phyloP scores from a whole-genome alignment of 164 flowering plant species.

The Sextonia rubra region DNA sequence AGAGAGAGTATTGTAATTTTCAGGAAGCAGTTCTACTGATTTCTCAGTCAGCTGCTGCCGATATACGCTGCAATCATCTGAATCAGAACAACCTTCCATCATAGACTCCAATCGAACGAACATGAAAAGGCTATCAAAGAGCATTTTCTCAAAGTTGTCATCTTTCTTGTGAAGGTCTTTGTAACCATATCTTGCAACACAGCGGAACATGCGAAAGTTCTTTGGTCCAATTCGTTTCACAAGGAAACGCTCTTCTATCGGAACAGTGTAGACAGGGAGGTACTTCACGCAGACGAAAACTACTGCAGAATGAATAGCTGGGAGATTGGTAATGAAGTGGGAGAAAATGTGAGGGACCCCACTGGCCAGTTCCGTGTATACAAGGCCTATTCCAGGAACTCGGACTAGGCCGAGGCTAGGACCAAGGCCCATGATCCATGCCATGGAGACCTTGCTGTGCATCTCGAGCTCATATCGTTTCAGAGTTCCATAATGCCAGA shows the following conservation, averaged over 20 bases:
- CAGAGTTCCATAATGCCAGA: constrained; percentile 90
- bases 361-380: constrained; percentile 87
- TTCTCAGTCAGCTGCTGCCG: constrained; percentile 45
- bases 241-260: constrained; percentile 77
- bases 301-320: constrained; percentile 89
- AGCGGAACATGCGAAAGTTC: constrained; percentile 88
- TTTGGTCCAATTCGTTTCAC: constrained; percentile 91
- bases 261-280: constrained; percentile 92
- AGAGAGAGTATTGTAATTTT: constrained; percentile 26
- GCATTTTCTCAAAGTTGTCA: constrained; percentile 82
- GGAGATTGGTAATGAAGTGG: constrained; percentile 91
- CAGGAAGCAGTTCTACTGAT: constrained; percentile 37
- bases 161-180: constrained; percentile 93
- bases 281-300: constrained; percentile 93
- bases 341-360: constrained; percentile 97
- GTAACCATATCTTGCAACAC: constrained; percentile 95
- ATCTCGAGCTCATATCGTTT: constrained; percentile 89
- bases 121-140: constrained; percentile 61
- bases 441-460: constrained; percentile 95
- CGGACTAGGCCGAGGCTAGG: constrained; percentile 93
- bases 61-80: constrained; percentile 34
- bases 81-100: constrained; percentile 96
- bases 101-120: constrained; percentile 79
- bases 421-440: constrained; percentile 93
- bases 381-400: constrained; percentile 94